Conservation (phyloP, 306 rosid species). For the Comarum palustre region DNA sequence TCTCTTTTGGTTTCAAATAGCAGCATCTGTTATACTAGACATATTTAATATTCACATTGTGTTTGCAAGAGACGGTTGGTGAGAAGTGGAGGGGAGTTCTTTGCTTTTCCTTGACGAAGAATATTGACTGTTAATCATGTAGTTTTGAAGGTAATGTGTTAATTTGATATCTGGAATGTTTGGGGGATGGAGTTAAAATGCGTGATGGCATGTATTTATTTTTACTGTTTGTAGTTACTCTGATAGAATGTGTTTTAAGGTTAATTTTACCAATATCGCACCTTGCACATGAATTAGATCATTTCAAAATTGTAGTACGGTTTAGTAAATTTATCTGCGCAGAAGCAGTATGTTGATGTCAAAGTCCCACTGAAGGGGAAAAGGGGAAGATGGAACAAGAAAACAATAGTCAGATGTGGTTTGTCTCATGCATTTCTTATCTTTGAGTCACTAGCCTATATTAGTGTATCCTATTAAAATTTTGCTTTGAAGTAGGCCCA, state of each 20-base stretch:
- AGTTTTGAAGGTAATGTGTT: slow-evolving; percentile 59
- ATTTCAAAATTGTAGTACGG: background rate
- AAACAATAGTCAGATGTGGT: background rate
- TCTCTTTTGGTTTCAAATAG: slow-evolving; percentile 46
- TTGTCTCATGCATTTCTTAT: background rate
- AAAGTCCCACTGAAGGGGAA: background rate
- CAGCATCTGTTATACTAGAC: slow-evolving; percentile 35
- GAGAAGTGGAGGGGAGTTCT: slow-evolving; percentile 82
- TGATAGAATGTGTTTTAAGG: background rate
- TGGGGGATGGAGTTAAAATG: slow-evolving; percentile 39
- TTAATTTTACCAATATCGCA: background rate
- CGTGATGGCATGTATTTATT: slow-evolving; percentile 25
- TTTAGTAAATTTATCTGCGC: background rate
- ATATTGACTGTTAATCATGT: slow-evolving; percentile 56
- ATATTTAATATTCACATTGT: slow-evolving; percentile 77
- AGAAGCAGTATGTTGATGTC: slow-evolving; percentile 2
- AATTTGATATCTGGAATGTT: slow-evolving; percentile 55
- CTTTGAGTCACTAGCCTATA: background rate
- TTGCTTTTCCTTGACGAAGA: slow-evolving; percentile 74
- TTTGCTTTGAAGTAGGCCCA: background rate
- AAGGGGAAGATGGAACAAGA: background rate
- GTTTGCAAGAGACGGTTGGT: slow-evolving; percentile 98
- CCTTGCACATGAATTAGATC: background rate
- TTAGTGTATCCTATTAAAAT: background rate
- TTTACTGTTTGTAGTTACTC: background rate